Percentiles rank a stretch among this genome's conserved stretches.
These are phyloP conservation scores for Boletus subparvulus DNA, from an alignment of 768 basidiomycete species.

Conservation along the genomic window DNA sequence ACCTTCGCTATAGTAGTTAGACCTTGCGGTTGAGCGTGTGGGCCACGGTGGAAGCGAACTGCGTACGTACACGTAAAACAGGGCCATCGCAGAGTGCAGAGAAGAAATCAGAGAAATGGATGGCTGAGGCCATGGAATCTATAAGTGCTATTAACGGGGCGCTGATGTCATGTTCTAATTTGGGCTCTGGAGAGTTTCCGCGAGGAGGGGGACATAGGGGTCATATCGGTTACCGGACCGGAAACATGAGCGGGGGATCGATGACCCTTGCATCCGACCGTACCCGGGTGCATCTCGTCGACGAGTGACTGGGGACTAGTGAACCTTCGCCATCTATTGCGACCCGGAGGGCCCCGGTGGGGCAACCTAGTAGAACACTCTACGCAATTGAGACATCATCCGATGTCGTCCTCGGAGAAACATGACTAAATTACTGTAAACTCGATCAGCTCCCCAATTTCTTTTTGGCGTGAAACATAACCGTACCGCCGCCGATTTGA, in stretches of 20 bases:
- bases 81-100: slow-evolving; percentile 4
- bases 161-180: background rate
- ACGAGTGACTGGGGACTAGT: too few relatives aligned
- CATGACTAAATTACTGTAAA: background rate
- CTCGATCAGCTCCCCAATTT: background rate
- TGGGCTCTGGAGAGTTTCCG: background rate
- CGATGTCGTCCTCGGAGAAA: background rate
- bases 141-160: background rate
- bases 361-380: too few relatives aligned
- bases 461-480: too few relatives aligned
- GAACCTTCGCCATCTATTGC: too few relatives aligned
- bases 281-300: too few relatives aligned
- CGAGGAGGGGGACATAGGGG: background rate
- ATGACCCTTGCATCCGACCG: too few relatives aligned
- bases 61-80: slow-evolving; percentile 19
- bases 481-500: too few relatives aligned
- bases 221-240: background rate
- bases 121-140: background rate
- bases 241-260: too few relatives aligned
- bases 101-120: too few relatives aligned
- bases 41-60: background rate
- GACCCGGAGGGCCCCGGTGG: too few relatives aligned
- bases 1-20: slow-evolving; percentile 42
- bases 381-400: too few relatives aligned
- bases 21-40: background rate